Conservation (phyloP, 345 rosid species). For the Hibiscus tridactylites region DNA sequence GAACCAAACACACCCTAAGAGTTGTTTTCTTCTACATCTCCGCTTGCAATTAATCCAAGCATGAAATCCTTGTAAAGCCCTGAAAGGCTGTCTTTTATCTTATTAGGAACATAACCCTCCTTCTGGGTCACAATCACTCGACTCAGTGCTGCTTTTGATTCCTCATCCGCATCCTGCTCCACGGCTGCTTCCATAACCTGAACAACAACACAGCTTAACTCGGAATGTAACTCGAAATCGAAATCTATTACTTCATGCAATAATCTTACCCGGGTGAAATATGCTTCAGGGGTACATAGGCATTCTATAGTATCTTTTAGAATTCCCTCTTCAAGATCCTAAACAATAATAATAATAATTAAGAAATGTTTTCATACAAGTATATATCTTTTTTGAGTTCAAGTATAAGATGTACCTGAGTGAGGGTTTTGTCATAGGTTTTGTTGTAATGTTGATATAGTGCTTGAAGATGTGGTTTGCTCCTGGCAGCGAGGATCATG, state of each 20-base stretch:
- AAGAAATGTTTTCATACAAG: no score
- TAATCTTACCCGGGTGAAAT: conserved; percentile 56
- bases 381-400: no score
- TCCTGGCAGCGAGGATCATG: conserved; percentile 68
- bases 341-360: neutral
- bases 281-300: conserved; percentile 47
- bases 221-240: neutral
- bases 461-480: conserved; percentile 63
- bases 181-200: conserved; percentile 59
- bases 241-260: neutral
- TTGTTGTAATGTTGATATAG: conserved; percentile 44
- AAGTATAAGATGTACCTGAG: conserved; percentile 26
- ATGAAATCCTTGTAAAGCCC: conserved; percentile 50
- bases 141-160: conserved; percentile 50
- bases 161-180: conserved; percentile 39
- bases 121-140: conserved; percentile 69
- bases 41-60: neutral
- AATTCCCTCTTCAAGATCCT: conserved; percentile 42
- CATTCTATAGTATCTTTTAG: conserved; percentile 51
- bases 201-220: no score
- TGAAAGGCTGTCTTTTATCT: conserved; percentile 37
- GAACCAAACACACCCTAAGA: no score
- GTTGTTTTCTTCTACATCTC: neutral
- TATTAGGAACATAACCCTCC: conserved; percentile 40
- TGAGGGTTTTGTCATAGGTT: conserved; percentile 34